Evolutionary conservation across 371 early-diverging fungal genomes (phyloP).

Genomic region (Rozella allomycis): DNA sequence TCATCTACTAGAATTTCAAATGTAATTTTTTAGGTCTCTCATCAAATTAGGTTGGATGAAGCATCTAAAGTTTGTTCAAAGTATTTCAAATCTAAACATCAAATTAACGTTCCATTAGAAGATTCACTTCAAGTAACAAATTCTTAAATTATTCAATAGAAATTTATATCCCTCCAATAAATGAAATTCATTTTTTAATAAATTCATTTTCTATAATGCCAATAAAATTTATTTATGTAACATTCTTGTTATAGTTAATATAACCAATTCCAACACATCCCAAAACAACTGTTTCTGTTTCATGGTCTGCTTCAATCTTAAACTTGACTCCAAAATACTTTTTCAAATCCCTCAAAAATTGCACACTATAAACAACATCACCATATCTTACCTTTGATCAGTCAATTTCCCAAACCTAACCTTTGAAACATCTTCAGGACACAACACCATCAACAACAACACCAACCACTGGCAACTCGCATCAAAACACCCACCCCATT

Average conservation of each 20-base stretch:
- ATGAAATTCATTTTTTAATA: no score
- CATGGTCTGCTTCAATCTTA: constrained; percentile 56
- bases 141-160: no score
- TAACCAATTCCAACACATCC: constrained; percentile 77
- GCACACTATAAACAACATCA: constrained; percentile 37
- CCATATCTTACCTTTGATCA: constrained; percentile 65
- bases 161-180: no score
- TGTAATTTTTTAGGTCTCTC: no score
- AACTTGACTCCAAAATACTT: constrained; percentile 69
- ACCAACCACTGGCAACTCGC: constrained; percentile 64
- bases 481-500: constrained; percentile 72
- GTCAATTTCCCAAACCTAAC: constrained; percentile 61
- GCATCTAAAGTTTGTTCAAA: no score
- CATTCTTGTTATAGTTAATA: constrained; percentile 55
- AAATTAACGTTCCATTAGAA: no score
- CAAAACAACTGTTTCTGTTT: constrained; percentile 31
- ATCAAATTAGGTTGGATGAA: no score
- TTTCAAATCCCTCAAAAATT: constrained; percentile 68
- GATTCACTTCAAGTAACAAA: no score
- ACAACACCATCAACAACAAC: constrained; percentile 56
- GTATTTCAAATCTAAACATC: no score
- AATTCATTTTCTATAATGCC: no score
- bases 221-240: constrained; percentile 2
- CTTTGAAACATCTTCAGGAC: constrained; percentile 82
- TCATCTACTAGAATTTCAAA: no score